A percentile compares a stretch with the other conserved stretches of the same genome.
Conservation (phyloP, 768 basidiomycete genomes). For the Xerocomus potaroensis region DNA sequence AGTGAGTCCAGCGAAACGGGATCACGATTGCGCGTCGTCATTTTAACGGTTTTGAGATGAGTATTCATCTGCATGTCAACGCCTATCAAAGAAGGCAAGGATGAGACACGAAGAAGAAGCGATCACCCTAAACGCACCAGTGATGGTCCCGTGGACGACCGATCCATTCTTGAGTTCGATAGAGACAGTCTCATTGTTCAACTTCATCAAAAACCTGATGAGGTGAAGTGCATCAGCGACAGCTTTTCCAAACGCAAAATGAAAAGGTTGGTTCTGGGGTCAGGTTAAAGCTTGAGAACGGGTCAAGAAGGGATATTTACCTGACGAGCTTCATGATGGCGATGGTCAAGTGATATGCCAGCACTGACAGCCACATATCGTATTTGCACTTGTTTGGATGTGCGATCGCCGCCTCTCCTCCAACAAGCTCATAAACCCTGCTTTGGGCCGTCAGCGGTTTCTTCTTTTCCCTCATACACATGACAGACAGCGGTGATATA, state of each 20-base stretch:
- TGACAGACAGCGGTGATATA: too few species aligned
- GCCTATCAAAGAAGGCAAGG: slow-evolving; percentile 44
- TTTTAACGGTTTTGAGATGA: slow-evolving; percentile 94
- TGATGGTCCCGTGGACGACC: slow-evolving; percentile 93
- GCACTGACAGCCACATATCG: slow-evolving; percentile 13
- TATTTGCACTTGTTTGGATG: slow-evolving; percentile 23
- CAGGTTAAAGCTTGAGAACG: slow-evolving; percentile 5
- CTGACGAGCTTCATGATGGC: slow-evolving; percentile 79
- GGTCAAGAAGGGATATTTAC: slow-evolving; percentile 34
- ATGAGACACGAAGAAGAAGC: background rate
- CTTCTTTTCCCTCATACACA: too few species aligned
- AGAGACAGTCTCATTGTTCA: slow-evolving; percentile 99
- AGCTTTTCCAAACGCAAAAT: slow-evolving; percentile 7
- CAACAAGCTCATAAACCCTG: too few species aligned
- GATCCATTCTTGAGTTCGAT: slow-evolving; percentile 98
- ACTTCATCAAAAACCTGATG: slow-evolving; percentile 94
- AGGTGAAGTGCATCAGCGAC: slow-evolving; percentile 16
- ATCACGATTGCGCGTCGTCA: slow-evolving; percentile 89
- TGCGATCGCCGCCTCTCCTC: too few species aligned
- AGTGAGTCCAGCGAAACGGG: slow-evolving; percentile 83
- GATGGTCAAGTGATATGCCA: slow-evolving; percentile 24
- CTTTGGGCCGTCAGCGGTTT: too few species aligned
- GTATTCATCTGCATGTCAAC: slow-evolving; percentile 99
- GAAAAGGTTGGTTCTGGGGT: slow-evolving; percentile 6
- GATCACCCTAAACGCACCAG: slow-evolving; percentile 51